Evolutionary conservation across 352 stramenopile species (phyloP), one percentile per base, ranked within the genome.

Genomic region (Blastocystis sp.): DNA sequence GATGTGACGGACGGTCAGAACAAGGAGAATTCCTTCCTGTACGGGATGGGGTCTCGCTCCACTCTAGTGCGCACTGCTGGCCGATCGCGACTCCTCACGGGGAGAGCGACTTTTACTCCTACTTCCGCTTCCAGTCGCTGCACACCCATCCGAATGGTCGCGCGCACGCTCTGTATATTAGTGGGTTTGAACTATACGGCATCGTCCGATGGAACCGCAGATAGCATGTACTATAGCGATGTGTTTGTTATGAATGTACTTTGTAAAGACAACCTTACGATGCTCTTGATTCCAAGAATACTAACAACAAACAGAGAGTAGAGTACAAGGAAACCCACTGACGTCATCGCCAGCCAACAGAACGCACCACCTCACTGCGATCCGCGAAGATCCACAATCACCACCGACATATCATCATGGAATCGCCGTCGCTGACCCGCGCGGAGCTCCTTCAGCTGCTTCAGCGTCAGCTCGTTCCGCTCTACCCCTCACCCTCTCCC

Each of bases 21-120:
- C 34, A 65, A 71, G 40, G 57, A 84, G 36, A 71, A 71, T 36
- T 84, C 72, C 3, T 84, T 84, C 42, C 42, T 84, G 72, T 84
- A 51, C 0, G 40, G 0, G 11, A 0, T 21, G 21, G 18, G 53
- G 34, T 2, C 24, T 6, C 11, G 9, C 34, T 11, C 32, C 4
- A 67, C 8, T 18, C 11, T 84, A 84, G 72, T 67, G 16, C 53
- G 0, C 72, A 84, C 36, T 84, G 72, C 46, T 84, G 72, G 72
- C 46, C 72, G 34, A 84, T 84, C 18, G 24, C 18, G 8, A 42
- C 24, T 18, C 29, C 29, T n/a, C 49, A 42, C 7, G n/a, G 21
- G 18, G 18, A 44, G 6, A 71, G 67, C 2, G 32, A 71, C 27
- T 84, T 71, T 38, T 84, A 67, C 32, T 84, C 38, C 57, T 71